phyloP scores from a whole-genome alignment of 306 rosid genomes.

The Cucurbita argyrosperma region DNA sequence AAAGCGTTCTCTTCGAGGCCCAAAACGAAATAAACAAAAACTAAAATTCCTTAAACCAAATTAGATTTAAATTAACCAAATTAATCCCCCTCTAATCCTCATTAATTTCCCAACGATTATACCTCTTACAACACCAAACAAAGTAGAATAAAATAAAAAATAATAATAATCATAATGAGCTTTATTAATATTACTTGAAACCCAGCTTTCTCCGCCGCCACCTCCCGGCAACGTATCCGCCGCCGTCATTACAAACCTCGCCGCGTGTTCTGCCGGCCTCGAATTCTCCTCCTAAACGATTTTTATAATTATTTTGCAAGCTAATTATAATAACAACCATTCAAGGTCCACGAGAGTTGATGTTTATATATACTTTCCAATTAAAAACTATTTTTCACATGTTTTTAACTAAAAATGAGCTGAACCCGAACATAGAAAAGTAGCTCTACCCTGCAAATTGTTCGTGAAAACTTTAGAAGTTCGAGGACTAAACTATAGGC shows the following conservation, averaged over 20 bases:
- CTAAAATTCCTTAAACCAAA: too few relatives aligned
- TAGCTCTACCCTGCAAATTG: background rate
- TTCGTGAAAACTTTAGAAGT: background rate
- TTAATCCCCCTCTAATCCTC: background rate
- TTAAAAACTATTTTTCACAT: background rate
- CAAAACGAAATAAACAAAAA: too few relatives aligned
- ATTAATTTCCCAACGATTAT: background rate
- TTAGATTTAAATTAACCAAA: too few relatives aligned
- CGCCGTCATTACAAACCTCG: too few relatives aligned
- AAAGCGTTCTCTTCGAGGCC: too few relatives aligned
- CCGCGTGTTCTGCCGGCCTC: too few relatives aligned
- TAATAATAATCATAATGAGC: constrained; percentile 7
- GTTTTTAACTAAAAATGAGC: background rate
- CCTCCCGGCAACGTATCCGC: background rate
- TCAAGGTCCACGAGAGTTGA: too few relatives aligned
- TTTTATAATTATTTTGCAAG: too few relatives aligned
- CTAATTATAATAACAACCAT: too few relatives aligned
- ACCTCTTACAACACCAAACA: background rate
- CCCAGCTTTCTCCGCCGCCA: background rate
- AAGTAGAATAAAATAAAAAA: background rate
- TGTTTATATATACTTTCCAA: background rate
- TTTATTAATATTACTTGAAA: background rate
- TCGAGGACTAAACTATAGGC: background rate
- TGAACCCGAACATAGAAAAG: background rate
- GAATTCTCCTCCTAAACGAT: too few relatives aligned